These are phyloP conservation scores for Agaricus sinodeliciosus DNA, from an alignment of 768 basidiomycete species.

Conservation along the genomic window DNA sequence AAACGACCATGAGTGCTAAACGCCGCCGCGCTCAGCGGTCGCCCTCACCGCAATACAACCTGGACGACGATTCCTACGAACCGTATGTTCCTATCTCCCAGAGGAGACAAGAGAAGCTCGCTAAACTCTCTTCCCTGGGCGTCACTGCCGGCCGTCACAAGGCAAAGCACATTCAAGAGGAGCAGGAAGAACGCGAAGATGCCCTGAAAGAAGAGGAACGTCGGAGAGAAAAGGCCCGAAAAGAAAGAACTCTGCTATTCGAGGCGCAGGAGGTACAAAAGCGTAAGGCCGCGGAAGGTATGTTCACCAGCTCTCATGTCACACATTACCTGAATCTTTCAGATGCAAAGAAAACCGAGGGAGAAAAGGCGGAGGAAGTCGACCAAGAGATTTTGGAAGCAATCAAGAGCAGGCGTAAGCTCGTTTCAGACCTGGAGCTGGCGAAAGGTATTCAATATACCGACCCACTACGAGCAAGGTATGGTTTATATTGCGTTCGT, in stretches of 20 bases:
- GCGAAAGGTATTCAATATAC: conserved; percentile 91
- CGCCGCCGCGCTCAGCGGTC: conserved; percentile 45
- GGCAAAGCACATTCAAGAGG: conserved; percentile 46
- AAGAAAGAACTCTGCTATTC: conserved; percentile 80
- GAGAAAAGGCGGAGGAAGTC: conserved; percentile 80
- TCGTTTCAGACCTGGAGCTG: conserved; percentile 89
- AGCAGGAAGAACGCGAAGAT: conserved; percentile 65
- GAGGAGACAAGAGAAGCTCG: conserved; percentile 74
- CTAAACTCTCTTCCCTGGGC: conserved; percentile 62
- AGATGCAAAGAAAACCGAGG: conserved; percentile 84
- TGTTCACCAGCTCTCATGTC: conserved; percentile 11
- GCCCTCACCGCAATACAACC: conserved; percentile 55
- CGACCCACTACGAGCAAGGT: conserved; percentile 81
- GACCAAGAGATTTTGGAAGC: conserved; percentile 91
- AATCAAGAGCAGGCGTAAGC: conserved; percentile 83
- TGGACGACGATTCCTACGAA: conserved; percentile 65
- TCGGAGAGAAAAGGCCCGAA: conserved; percentile 65
- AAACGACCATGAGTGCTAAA: conserved; percentile 24
- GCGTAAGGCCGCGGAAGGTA: conserved; percentile 77
- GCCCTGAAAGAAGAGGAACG: conserved; percentile 75
- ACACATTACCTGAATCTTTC: conserved; percentile 5
- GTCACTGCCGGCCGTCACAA: conserved; percentile 47
- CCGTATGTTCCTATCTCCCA: conserved; percentile 87
- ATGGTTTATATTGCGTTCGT: conserved; percentile 9
- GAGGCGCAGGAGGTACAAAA: conserved; percentile 95